phyloP scores from a whole-genome alignment of 2,329 filamentous ascomycete species.

The Paecilomyces sp. region DNA sequence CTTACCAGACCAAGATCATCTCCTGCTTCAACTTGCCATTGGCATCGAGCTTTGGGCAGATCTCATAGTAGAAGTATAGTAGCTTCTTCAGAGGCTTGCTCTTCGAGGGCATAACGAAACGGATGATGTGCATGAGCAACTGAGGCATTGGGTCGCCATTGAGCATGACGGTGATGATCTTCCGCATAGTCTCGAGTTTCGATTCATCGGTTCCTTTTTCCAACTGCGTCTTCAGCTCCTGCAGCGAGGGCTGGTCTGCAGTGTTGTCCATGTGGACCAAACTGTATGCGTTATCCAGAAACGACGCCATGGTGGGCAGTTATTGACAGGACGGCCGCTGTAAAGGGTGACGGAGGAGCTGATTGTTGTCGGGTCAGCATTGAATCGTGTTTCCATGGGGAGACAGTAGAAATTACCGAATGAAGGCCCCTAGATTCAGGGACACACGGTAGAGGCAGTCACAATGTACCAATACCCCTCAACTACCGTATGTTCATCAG shows the following conservation, averaged over 20 bases:
- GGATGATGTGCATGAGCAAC: slow-evolving; percentile 98
- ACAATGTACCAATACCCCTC: slow-evolving; percentile 26
- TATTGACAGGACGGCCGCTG: slow-evolving; percentile 13
- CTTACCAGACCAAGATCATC: slow-evolving; percentile 97
- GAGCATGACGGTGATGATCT: slow-evolving; percentile 92
- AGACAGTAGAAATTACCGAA: slow-evolving; percentile 16
- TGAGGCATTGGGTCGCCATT: slow-evolving; percentile 95
- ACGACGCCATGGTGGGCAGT: slow-evolving; percentile 71
- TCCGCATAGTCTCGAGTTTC: slow-evolving; percentile 94
- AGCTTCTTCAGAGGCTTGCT: slow-evolving; percentile 96
- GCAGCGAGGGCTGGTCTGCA: slow-evolving; percentile 80
- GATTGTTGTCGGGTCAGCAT: slow-evolving; percentile 3
- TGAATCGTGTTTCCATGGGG: slow-evolving; percentile 16
- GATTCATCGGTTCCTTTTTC: slow-evolving; percentile 90
- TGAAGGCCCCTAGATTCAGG: slow-evolving; percentile 17
- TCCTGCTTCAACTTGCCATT: slow-evolving; percentile 96
- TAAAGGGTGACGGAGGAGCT: slow-evolving; percentile 17
- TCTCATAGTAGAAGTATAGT: slow-evolving; percentile 98
- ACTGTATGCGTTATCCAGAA: slow-evolving; percentile 92
- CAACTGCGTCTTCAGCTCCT: slow-evolving; percentile 85
- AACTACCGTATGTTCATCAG: slow-evolving; percentile 29
- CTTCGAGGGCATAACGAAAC: slow-evolving; percentile 98
- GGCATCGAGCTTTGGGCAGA: slow-evolving; percentile 90
- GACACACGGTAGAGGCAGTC: slow-evolving; percentile 17
- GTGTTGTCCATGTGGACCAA: slow-evolving; percentile 97